Evolutionary conservation across 805 yeast genomes (phyloP).

Genomic region (Torulaspora quercuum): DNA sequence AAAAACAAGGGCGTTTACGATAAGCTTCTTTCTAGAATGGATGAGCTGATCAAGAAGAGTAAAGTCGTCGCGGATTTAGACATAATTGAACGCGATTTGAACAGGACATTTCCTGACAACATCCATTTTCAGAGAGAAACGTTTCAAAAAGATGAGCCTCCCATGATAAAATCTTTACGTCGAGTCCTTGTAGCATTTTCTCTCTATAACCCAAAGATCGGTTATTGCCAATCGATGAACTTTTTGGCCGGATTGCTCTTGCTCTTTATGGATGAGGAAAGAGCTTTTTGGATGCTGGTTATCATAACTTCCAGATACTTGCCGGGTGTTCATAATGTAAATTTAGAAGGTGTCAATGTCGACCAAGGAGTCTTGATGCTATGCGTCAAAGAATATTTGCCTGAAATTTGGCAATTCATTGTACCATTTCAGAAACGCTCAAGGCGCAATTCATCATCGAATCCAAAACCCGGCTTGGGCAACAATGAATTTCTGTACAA

Average conservation of each 20-base stretch:
- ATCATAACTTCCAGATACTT: slow-evolving; percentile 79
- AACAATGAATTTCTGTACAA: slow-evolving; percentile 56
- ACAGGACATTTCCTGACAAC: slow-evolving; percentile 94
- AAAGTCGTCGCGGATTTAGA: slow-evolving; percentile 57
- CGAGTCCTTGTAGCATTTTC: slow-evolving; percentile 83
- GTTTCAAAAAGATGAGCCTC: slow-evolving; percentile 47
- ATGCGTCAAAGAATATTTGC: slow-evolving; percentile 78
- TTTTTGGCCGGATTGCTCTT: slow-evolving; percentile 85
- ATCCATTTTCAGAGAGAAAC: slow-evolving; percentile 59
- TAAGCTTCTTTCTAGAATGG: slow-evolving; percentile 62
- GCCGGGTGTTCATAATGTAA: slow-evolving; percentile 88
- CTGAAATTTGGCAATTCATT: slow-evolving; percentile 67
- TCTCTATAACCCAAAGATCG: slow-evolving; percentile 80
- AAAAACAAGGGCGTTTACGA: slow-evolving; percentile 74
- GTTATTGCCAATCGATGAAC: slow-evolving; percentile 93
- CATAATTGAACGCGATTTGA: slow-evolving; percentile 88
- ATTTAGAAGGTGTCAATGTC: slow-evolving; percentile 88
- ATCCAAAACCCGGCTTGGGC: slow-evolving; percentile 10
- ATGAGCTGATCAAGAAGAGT: slow-evolving; percentile 13
- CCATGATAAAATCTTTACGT: slow-evolving; percentile 66
- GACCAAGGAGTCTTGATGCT: slow-evolving; percentile 93
- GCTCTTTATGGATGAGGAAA: slow-evolving; percentile 84
- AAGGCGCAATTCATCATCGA: slow-evolving; percentile 1
- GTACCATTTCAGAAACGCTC: slow-evolving; percentile 24
- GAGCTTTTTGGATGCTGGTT: slow-evolving; percentile 93